Conservation (phyloP, 768 basidiomycete genomes). For the Tylopilus sp. region DNA sequence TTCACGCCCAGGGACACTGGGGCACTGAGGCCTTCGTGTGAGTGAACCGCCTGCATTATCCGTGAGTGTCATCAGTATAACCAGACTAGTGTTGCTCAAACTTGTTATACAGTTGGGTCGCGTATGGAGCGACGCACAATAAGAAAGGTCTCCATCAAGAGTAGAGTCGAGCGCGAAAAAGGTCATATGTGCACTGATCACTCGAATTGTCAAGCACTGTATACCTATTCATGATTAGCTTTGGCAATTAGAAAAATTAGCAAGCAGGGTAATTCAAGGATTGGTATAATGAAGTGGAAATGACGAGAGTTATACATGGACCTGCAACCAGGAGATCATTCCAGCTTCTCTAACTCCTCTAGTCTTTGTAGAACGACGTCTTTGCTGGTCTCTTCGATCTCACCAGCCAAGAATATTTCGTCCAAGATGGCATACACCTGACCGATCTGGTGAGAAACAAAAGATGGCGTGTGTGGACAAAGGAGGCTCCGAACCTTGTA, state of each 20-base stretch:
- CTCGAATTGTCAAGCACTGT: neutral
- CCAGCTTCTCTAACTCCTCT: slow-evolving; percentile 91
- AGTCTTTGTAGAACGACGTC: slow-evolving; percentile 89
- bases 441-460: neutral
- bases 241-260: slow-evolving; percentile 12
- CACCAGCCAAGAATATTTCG: slow-evolving; percentile 97
- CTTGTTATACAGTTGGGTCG: neutral
- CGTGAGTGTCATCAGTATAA: too few relatives aligned
- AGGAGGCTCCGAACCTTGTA: slow-evolving; percentile 65
- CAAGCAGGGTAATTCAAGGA: slow-evolving; percentile 6
- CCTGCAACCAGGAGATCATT: slow-evolving; percentile 41
- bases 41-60: too few relatives aligned
- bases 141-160: neutral
- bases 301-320: slow-evolving; percentile 6
- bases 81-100: neutral
- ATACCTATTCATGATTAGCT: neutral
- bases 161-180: neutral
- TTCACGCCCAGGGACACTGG: too few relatives aligned
- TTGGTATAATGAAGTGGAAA: slow-evolving; percentile 4
- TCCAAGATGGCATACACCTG: slow-evolving; percentile 98
- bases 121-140: neutral
- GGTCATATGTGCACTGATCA: neutral
- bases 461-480: neutral
- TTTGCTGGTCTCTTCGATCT: slow-evolving; percentile 98
- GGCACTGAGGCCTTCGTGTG: too few relatives aligned